phyloP scores from a whole-genome alignment of 2,329 filamentous ascomycete genomes.

The Fusarium circinatum region DNA sequence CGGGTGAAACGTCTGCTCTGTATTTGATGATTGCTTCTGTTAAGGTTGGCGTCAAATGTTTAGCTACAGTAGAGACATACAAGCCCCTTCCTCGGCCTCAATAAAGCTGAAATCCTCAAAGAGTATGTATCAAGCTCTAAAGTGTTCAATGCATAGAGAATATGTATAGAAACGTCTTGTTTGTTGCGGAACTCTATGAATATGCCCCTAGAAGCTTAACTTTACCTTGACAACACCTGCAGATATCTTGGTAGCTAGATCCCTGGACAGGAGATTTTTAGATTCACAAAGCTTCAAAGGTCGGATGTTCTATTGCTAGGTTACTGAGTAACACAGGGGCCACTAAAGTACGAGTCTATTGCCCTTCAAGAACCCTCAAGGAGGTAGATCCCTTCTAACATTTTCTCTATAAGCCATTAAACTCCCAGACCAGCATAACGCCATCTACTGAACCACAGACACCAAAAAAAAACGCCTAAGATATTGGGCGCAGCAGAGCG shows the following conservation, averaged over 20 bases:
- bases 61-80: not conserved
- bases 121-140: not conserved
- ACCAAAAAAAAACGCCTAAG: not conserved
- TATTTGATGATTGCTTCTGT: not conserved
- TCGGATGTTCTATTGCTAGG: not conserved
- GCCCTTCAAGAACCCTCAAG: not conserved
- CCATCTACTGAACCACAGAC: not conserved
- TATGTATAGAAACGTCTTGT: not conserved
- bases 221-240: too few species aligned
- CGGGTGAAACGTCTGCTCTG: not conserved
- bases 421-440: not conserved
- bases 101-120: not conserved
- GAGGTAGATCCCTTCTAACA: not conserved
- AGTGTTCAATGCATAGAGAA: too few species aligned
- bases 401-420: not conserved
- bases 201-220: not conserved
- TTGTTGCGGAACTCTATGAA: not conserved
- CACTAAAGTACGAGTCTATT: not conserved
- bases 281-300: not conserved
- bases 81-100: accelerated
- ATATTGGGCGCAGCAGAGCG: not conserved
- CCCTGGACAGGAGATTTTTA: not conserved
- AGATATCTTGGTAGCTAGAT: not conserved
- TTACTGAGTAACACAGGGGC: not conserved
- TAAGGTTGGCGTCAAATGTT: not conserved